Percentiles rank a stretch among this genome's conserved stretches.
Evolutionary conservation across 148 eudicot genomes (phyloP).

Genomic region (Persicaria maculosa): DNA sequence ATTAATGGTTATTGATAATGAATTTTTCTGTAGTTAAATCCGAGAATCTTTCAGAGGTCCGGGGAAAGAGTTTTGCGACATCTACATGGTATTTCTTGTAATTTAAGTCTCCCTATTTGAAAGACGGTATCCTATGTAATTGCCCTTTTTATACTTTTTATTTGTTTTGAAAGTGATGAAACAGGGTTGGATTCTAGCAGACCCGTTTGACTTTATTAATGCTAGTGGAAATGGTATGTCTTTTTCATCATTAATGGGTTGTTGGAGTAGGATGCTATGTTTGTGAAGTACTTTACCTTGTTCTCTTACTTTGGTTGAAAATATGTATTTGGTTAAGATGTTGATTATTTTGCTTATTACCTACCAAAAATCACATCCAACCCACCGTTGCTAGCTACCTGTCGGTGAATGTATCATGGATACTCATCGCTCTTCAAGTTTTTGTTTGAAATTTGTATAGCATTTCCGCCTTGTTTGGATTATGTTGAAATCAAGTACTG

Average conservation of each 20-base stretch:
- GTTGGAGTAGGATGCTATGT: neutral
- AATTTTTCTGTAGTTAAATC: constrained; percentile 51
- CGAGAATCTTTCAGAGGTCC: constrained; percentile 88
- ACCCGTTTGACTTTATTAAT: constrained; percentile 74
- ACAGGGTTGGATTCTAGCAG: constrained; percentile 37
- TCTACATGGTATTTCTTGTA: constrained; percentile 41
- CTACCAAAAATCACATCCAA: too few relatives aligned
- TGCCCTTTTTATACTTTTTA: constrained; percentile 15
- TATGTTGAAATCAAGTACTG: neutral
- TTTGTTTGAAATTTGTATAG: neutral
- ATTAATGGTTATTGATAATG: neutral
- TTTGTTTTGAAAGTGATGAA: constrained; percentile 44
- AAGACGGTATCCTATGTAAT: constrained; percentile 13
- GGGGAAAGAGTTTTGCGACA: constrained; percentile 50
- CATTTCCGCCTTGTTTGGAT: neutral
- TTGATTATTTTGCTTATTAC: neutral
- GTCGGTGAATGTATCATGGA: too few relatives aligned
- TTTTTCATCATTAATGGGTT: neutral
- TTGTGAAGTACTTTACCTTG: neutral
- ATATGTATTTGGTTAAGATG: neutral
- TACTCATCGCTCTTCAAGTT: too few relatives aligned
- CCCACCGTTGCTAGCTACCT: too few relatives aligned
- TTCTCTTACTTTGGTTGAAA: neutral
- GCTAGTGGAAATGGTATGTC: constrained; percentile 44
- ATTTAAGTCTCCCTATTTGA: neutral